Conservation (phyloP, 176 grass and related monocot species). For the Eleusine indica region DNA sequence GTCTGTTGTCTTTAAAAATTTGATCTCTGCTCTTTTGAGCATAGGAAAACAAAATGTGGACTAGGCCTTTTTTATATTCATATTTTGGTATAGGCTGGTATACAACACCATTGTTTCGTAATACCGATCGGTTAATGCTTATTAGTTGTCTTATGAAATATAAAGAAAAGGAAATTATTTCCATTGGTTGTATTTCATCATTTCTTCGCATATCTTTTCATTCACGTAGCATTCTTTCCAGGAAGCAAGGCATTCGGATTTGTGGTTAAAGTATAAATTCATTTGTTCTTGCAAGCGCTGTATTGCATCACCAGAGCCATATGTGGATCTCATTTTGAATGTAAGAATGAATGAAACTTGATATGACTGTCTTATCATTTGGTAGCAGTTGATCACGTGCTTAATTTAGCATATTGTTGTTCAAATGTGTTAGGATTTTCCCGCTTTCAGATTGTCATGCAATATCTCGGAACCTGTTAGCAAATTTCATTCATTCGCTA, state of each 20-base stretch:
- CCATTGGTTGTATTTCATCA: neutral
- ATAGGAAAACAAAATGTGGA: neutral
- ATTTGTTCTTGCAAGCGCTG: slow-evolving; percentile 76
- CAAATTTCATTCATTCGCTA: neutral
- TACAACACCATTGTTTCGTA: neutral
- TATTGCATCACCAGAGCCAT: slow-evolving; percentile 53
- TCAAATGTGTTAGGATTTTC: neutral
- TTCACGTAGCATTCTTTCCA: slow-evolving; percentile 35
- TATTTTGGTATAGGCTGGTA: slow-evolving; percentile 21
- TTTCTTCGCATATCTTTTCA: slow-evolving; percentile 25
- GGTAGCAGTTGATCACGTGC: neutral
- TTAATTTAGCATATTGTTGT: slow-evolving; percentile 12
- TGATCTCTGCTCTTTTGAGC: neutral
- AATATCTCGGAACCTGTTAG: slow-evolving; percentile 18
- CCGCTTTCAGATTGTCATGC: neutral
- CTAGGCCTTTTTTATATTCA: neutral
- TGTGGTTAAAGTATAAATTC: slow-evolving; percentile 88
- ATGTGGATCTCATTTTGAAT: slow-evolving; percentile 75
- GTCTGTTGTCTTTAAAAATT: neutral
- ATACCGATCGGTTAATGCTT: neutral
- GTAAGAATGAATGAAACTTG: slow-evolving; percentile 57
- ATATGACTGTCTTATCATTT: slow-evolving; percentile 28
- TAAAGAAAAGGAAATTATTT: neutral
- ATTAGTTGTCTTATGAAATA: slow-evolving; percentile 16
- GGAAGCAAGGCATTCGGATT: slow-evolving; percentile 63